Base-by-base conservation (phyloP, 2,329 filamentous ascomycete species). In the Amauroascus verrucosus region DNA sequence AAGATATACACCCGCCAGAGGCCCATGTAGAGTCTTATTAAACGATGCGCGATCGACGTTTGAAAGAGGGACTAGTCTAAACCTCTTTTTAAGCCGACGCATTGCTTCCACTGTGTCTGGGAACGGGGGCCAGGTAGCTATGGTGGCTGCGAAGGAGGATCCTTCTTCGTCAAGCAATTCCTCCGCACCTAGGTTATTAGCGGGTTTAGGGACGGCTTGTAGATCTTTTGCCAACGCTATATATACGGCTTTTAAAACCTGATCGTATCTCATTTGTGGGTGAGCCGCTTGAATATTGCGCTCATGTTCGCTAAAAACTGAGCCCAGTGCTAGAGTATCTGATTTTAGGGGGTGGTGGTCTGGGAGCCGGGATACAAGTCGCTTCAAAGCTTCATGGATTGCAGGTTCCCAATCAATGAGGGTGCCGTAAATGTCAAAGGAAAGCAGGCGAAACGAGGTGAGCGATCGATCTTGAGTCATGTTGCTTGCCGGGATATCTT, bases 341-440 rank as follows among this genome's bases (percentile, higher is more conserved):
- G 65, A 63, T 53, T 63, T 60, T 1, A 70, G 64, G 0, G 66
- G 63, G 59, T 76, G 68, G 5, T 63, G 57, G 2, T 65, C 26
- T 0, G 72, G 68, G 0, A 77, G 68, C n/a, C 64, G 67, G 26
- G 74, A 64, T 26, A 66, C 62, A 3, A 74, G 63, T 8, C 71
- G 67, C 32, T 67, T 54, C 1, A 88, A 73, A 2, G 77, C 74
- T 1, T 67, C 59, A 49, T 77, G 67, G 54, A 88, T 77, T 55
- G 84, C 84, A n/a, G 71, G 65, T 65, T 88, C 83, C 85, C 84
- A 88, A 72, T 90, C 84, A 56, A 90, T 80, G 2, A 90, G 76
- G 0, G 86, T 91, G 66, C 86, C 85, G 67, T 86, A 90, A 72
- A 85, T 82, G 69, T 91, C 86, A 69, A 90, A 88, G 62, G 81